These are phyloP conservation scores for Lactifluus rugatus DNA, from an alignment of 768 basidiomycete species.

Conservation along the genomic window DNA sequence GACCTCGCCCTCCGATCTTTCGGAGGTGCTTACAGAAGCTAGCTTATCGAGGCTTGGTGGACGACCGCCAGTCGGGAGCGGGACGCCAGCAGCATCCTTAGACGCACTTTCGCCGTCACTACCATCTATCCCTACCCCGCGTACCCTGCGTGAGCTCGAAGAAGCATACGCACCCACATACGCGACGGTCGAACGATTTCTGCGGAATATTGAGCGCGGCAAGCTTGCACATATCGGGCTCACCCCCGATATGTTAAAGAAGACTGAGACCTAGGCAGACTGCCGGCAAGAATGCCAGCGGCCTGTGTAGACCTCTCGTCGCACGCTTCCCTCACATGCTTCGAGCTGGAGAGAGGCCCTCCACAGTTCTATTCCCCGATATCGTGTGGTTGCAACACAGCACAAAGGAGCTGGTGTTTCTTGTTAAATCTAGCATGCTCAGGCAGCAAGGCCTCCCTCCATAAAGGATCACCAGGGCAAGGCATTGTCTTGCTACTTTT, in stretches of 20 bases:
- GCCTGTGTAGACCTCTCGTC: not conserved
- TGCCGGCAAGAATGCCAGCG: not conserved
- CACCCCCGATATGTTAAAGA: slow-evolving; percentile 2
- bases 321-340: not conserved
- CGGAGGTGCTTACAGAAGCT: not conserved
- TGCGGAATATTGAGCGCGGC: not conserved
- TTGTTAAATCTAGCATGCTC: not conserved
- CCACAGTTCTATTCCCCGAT: not conserved
- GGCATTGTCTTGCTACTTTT: not conserved
- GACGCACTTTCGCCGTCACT: not conserved
- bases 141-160: slow-evolving; percentile 4
- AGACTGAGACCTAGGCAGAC: not conserved
- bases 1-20: not conserved
- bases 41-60: not conserved
- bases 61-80: not conserved
- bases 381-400: not conserved
- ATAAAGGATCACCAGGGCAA: not conserved
- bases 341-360: not conserved
- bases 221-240: not conserved
- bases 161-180: slow-evolving; percentile 6
- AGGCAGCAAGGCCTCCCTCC: too few relatives aligned
- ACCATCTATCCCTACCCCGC: not conserved
- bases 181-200: not conserved
- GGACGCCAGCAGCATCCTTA: not conserved
- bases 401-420: not conserved